These are phyloP conservation scores for Lactifluus hygrophoroides DNA, from an alignment of 768 basidiomycete species.

Conservation along the genomic window DNA sequence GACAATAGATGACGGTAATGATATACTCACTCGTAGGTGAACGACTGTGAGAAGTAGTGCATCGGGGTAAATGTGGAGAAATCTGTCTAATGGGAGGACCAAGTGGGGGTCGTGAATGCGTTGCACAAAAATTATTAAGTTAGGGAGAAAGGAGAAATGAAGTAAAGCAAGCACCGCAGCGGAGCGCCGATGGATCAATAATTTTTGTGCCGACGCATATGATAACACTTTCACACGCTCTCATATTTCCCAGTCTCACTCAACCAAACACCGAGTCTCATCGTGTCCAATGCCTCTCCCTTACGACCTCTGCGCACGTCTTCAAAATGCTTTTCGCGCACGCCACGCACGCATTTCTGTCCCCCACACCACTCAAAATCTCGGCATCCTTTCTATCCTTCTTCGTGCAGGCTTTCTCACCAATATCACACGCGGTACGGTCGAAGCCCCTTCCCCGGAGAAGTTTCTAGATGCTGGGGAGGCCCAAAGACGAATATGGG, in stretches of 20 bases:
- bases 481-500: slow-evolving; percentile 80
- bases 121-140: not conserved
- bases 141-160: not conserved
- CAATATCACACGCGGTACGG: slow-evolving; percentile 72
- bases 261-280: not conserved
- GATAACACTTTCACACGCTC: no score
- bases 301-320: slow-evolving; percentile 78
- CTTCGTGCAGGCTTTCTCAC: slow-evolving; percentile 85
- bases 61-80: slow-evolving; percentile 31
- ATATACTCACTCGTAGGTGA: slow-evolving; percentile 67
- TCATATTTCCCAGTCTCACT: not conserved
- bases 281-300: slow-evolving; percentile 46
- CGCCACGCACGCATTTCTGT: slow-evolving; percentile 72
- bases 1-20: slow-evolving; percentile 61
- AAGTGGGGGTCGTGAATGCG: not conserved
- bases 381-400: slow-evolving; percentile 88
- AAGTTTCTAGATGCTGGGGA: slow-evolving; percentile 52
- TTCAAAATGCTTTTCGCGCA: slow-evolving; percentile 89
- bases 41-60: slow-evolving; percentile 84
- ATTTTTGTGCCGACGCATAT: no score
- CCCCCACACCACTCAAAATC: slow-evolving; percentile 79
- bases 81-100: not conserved
- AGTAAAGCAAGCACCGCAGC: not conserved
- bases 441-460: slow-evolving; percentile 51
- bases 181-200: not conserved